Conservation (phyloP, 1,139 yeast species). For the Suzukiozyma palmioleophila region DNA sequence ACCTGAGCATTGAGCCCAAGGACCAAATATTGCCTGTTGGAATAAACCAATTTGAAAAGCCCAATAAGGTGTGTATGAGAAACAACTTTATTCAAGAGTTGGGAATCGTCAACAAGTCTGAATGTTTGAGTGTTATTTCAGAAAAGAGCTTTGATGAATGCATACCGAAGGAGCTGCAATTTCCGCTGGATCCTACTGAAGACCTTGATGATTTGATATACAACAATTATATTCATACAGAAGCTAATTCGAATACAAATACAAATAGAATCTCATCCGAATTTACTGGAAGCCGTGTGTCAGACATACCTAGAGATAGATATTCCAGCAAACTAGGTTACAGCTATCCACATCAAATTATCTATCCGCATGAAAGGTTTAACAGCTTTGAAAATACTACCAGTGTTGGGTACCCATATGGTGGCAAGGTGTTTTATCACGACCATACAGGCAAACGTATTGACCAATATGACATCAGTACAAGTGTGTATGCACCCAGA, state of each 20-base stretch:
- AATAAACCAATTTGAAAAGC: too few species aligned
- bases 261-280: background rate
- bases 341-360: background rate
- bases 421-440: background rate
- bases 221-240: background rate
- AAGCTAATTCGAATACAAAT: background rate
- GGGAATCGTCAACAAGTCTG: background rate
- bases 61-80: too few species aligned
- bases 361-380: background rate
- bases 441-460: background rate
- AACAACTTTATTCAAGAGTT: background rate
- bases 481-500: background rate
- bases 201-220: background rate
- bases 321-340: background rate
- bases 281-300: background rate
- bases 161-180: background rate
- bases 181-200: background rate
- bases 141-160: slow-evolving; percentile 1
- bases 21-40: too few species aligned
- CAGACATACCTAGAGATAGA: background rate
- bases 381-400: too few species aligned
- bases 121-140: background rate
- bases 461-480: background rate
- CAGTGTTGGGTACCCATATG: background rate
- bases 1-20: too few species aligned